These are phyloP conservation scores for Quercus tomentella DNA, from an alignment of 331 rosid genomes.

Conservation along the genomic window DNA sequence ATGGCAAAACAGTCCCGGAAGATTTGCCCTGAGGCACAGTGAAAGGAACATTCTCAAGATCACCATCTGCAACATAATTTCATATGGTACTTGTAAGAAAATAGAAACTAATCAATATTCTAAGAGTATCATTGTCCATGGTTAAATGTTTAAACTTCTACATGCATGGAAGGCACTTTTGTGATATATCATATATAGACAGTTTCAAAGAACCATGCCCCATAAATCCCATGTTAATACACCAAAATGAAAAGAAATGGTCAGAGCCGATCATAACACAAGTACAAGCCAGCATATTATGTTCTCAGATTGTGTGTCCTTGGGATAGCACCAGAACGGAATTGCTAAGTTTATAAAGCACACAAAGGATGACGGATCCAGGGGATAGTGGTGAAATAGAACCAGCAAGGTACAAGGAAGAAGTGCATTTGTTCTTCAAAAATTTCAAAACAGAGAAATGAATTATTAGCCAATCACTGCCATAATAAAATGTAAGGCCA, in stretches of 20 bases:
- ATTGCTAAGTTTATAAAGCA: not conserved
- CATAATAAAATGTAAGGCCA: not conserved
- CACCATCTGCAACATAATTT: slow-evolving; percentile 59
- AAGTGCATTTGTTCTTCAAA: not conserved
- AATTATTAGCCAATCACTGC: not conserved
- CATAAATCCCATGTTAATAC: not conserved
- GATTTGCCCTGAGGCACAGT: slow-evolving; percentile 55
- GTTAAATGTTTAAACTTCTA: not conserved
- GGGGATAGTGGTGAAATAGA: not conserved
- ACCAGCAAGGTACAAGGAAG: not conserved
- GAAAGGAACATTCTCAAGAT: slow-evolving; percentile 49
- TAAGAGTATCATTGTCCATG: not conserved
- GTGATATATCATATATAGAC: not conserved
- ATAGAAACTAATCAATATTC: not conserved
- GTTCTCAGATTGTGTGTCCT: not conserved
- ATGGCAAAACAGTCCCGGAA: slow-evolving; percentile 91
- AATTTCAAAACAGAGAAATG: not conserved
- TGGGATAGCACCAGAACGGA: not conserved
- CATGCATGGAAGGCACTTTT: not conserved
- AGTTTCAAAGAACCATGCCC: not conserved
- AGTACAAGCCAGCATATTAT: not conserved
- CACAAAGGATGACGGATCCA: not conserved
- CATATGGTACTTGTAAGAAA: slow-evolving; percentile 17
- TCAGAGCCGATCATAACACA: not conserved
- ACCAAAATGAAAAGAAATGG: not conserved